These are phyloP conservation scores for Aspergillus diversus DNA, from an alignment of 495 filamentous ascomycete species.

Conservation along the genomic window DNA sequence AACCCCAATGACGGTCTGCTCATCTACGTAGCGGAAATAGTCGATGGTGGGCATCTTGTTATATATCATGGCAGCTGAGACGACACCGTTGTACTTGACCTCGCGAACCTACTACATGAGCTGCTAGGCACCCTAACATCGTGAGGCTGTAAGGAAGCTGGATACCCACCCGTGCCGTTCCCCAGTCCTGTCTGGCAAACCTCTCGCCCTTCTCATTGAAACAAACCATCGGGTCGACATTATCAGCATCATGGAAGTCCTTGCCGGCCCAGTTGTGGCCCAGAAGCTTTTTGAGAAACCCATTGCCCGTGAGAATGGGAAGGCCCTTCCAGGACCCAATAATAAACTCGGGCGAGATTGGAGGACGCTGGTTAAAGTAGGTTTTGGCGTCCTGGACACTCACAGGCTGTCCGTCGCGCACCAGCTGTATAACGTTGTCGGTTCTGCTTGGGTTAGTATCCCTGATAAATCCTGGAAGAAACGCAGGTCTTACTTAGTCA, in stretches of 20 bases:
- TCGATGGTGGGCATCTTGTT: slow-evolving; percentile 34
- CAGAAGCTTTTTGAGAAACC: not conserved
- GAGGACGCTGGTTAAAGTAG: not conserved
- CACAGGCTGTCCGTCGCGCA: not conserved
- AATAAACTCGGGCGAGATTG: not conserved
- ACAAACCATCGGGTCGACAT: slow-evolving; percentile 19
- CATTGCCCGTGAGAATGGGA: not conserved
- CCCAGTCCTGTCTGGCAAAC: slow-evolving; percentile 11
- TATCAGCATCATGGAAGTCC: slow-evolving; percentile 8
- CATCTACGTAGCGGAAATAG: slow-evolving; percentile 32
- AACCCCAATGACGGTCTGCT: slow-evolving; percentile 29
- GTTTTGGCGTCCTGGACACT: not conserved
- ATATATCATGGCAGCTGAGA: slow-evolving; percentile 35
- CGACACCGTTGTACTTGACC: slow-evolving; percentile 30
- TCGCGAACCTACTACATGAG: slow-evolving; percentile 28
- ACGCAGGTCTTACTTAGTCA: too few relatives aligned
- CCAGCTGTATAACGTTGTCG: not conserved
- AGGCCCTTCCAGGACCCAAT: not conserved
- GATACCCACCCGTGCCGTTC: slow-evolving; percentile 3
- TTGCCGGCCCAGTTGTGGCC: slow-evolving; percentile 11
- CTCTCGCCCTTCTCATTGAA: slow-evolving; percentile 6
- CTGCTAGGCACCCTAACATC: not conserved
- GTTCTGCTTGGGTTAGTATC: not conserved
- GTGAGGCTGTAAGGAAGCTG: not conserved
- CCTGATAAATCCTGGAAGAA: too few relatives aligned